Conservation (phyloP, 1,284 basidiomycete genomes). For the Boletus semigastroideus region DNA sequence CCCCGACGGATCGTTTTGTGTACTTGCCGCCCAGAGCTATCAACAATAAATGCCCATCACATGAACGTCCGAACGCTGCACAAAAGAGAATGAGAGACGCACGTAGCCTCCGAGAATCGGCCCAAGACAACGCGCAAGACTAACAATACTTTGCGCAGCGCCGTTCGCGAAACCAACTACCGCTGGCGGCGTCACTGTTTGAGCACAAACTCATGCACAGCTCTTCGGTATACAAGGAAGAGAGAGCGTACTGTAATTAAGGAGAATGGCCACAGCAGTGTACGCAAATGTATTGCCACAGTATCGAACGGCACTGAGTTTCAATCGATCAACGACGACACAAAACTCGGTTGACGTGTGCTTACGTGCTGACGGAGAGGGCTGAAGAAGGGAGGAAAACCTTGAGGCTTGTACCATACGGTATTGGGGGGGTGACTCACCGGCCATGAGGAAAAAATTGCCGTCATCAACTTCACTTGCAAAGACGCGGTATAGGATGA, state of each 20-base stretch:
- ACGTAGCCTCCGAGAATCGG: constrained; percentile 79
- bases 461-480: constrained; percentile 60
- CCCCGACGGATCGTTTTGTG: constrained; percentile 63
- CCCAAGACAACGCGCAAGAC: constrained; percentile 74
- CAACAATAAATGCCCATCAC: neutral
- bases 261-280: constrained; percentile 73
- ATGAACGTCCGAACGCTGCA: neutral
- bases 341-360: neutral
- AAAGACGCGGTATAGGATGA: constrained; percentile 67
- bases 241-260: constrained; percentile 69
- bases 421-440: constrained; percentile 42
- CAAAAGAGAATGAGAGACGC: constrained; percentile 28
- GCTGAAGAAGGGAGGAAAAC: constrained; percentile 38
- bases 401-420: constrained; percentile 1
- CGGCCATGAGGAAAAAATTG: constrained; percentile 68
- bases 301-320: constrained; percentile 63
- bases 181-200: constrained; percentile 73
- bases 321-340: constrained; percentile 8
- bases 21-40: constrained; percentile 76
- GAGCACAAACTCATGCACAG: neutral
- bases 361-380: constrained; percentile 73
- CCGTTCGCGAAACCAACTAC: constrained; percentile 79
- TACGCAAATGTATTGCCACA: constrained; percentile 78
- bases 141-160: constrained; percentile 80
- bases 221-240: neutral